Evolutionary conservation across 345 rosid genomes (phyloP).

Genomic region (Lagerstroemia speciosa): DNA sequence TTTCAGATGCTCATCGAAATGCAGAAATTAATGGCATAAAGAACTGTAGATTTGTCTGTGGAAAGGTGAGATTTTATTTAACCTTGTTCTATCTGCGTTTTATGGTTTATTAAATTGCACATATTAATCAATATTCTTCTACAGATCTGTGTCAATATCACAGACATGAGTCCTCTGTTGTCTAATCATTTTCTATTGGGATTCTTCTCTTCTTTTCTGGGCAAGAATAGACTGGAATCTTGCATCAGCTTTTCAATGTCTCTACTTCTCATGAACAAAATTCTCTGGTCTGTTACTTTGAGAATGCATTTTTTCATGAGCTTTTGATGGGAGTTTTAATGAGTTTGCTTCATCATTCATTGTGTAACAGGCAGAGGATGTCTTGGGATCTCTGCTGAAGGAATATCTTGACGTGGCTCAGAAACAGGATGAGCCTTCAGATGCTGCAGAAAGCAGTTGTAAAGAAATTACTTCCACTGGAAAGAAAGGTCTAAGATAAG

Average conservation of each 20-base stretch:
- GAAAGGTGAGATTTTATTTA: conserved; percentile 58
- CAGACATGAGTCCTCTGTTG: not conserved
- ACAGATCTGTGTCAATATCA: not conserved
- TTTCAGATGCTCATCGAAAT: conserved; percentile 75
- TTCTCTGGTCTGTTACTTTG: not conserved
- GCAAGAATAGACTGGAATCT: not conserved
- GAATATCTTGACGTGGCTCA: conserved; percentile 42
- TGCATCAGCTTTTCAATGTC: not conserved
- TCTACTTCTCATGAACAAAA: not conserved
- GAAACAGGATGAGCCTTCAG: conserved; percentile 25
- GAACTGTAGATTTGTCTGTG: conserved; percentile 77
- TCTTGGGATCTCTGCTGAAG: conserved; percentile 70
- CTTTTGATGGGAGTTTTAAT: not conserved
- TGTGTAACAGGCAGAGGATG: conserved; percentile 71
- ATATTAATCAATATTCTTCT: not conserved
- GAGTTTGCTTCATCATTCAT: conserved; percentile 4
- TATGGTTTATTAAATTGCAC: conserved; percentile 1
- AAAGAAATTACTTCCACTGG: conserved; percentile 23
- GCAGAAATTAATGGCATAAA: conserved; percentile 85
- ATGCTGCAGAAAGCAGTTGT: conserved; percentile 19
- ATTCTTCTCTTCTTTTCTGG: not conserved
- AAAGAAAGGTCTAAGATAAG: conserved; percentile 22
- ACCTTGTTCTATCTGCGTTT: not conserved
- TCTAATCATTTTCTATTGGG: not conserved
- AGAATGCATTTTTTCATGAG: not conserved